Conservation (phyloP, 257 asterid genomes). For the Solanum clarkiae region DNA sequence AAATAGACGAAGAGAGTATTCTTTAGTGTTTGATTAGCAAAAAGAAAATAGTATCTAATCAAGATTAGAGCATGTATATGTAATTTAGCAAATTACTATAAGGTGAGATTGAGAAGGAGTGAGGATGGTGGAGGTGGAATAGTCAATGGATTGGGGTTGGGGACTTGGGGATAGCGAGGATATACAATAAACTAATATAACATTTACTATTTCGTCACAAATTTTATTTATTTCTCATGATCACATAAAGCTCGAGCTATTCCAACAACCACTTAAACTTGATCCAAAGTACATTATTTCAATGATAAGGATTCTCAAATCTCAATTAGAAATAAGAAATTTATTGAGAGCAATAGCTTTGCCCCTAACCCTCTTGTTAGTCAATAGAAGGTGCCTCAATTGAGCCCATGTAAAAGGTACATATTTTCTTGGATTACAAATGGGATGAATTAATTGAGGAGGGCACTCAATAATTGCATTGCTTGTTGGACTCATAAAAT, state of each 20-base stretch:
- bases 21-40: too few relatives aligned
- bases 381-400: slow-evolving; percentile 4
- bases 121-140: too few relatives aligned
- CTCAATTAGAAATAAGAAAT: neutral
- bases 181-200: neutral
- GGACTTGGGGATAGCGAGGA: too few relatives aligned
- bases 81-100: too few relatives aligned
- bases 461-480: slow-evolving; percentile 2
- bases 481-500: slow-evolving; percentile 15
- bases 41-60: too few relatives aligned
- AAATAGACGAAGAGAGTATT: too few relatives aligned
- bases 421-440: slow-evolving; percentile 8
- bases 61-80: too few relatives aligned
- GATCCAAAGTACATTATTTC: neutral
- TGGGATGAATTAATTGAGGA: neutral
- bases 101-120: too few relatives aligned
- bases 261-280: neutral
- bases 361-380: slow-evolving; percentile 12
- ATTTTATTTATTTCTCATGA: neutral
- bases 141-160: too few relatives aligned
- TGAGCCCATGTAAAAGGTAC: slow-evolving; percentile 18
- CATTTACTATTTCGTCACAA: neutral
- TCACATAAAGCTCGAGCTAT: neutral
- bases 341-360: slow-evolving; percentile 11
- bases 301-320: neutral